A percentile compares a stretch with the other conserved stretches of the same genome.
phyloP scores from a whole-genome alignment of 2,329 filamentous ascomycete species.

The Tolypocladium capitatum region DNA sequence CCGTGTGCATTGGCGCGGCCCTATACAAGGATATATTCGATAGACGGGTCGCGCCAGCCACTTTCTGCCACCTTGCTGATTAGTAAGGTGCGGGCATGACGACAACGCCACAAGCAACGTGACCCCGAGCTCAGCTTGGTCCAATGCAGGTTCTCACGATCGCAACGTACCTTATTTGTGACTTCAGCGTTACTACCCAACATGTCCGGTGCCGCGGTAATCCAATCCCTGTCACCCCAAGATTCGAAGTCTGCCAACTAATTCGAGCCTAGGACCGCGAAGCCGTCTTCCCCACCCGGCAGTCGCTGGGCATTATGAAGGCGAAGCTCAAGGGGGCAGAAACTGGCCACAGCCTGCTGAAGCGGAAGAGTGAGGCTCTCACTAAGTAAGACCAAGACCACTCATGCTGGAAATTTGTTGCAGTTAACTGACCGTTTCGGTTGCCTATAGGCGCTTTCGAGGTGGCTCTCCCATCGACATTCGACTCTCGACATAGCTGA shows the following conservation, averaged over 20 bases:
- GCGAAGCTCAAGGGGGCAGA: constrained; percentile 90
- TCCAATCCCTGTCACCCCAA: background rate
- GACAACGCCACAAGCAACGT: background rate
- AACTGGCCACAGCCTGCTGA: constrained; percentile 84
- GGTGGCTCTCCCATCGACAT: constrained; percentile 32
- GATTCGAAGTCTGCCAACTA: background rate
- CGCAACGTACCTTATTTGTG: background rate
- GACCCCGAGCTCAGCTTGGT: background rate
- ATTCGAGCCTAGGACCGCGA: constrained; percentile 59
- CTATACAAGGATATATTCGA: background rate
- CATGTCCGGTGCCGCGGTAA: constrained; percentile 21
- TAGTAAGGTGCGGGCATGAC: background rate
- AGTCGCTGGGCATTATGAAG: constrained; percentile 95
- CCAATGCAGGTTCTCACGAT: background rate
- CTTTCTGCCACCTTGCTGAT: no score
- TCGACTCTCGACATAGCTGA: constrained; percentile 2
- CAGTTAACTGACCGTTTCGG: constrained; percentile 2
- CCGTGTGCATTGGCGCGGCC: background rate
- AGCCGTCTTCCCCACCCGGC: constrained; percentile 92
- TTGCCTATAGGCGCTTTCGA: constrained; percentile 62
- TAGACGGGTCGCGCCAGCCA: background rate
- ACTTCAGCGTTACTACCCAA: constrained; percentile 1
- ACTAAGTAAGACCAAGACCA: constrained; percentile 59
- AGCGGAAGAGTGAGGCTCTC: constrained; percentile 94
- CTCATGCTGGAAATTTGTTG: constrained; percentile 11